A percentile compares a stretch with the other conserved stretches of the same genome.
These are phyloP conservation scores for Phaffia australis DNA, from an alignment of 768 basidiomycete species.

Conservation along the genomic window DNA sequence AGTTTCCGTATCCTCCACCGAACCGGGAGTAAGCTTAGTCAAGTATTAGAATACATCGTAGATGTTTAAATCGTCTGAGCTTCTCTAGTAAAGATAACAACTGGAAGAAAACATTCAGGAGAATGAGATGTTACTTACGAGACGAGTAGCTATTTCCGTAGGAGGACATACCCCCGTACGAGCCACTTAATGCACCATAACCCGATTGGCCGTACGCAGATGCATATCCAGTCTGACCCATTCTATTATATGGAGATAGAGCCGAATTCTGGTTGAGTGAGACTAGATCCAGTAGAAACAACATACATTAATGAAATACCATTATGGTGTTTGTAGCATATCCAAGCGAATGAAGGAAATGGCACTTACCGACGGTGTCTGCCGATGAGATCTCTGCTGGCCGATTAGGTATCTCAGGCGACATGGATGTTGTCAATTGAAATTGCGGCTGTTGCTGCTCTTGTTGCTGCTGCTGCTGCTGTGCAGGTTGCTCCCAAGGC, in stretches of 20 bases:
- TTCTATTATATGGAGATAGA: too few relatives aligned
- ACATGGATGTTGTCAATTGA: background rate
- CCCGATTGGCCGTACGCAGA: too few relatives aligned
- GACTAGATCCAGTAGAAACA: too few relatives aligned
- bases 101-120: background rate
- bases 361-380: conserved; percentile 9
- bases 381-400: conserved; percentile 11
- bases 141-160: too few relatives aligned
- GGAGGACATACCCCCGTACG: too few relatives aligned
- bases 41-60: background rate
- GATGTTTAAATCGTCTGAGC: background rate
- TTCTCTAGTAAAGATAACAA: background rate
- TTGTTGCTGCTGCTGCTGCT: background rate
- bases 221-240: too few relatives aligned
- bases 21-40: conserved; percentile 23
- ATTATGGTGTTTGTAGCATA: too few relatives aligned
- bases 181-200: too few relatives aligned
- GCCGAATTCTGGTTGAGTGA: too few relatives aligned
- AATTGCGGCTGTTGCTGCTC: background rate
- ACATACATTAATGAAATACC: too few relatives aligned
- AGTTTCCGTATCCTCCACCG: conserved; percentile 37
- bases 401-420: conserved; percentile 9
- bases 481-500: conserved; percentile 20
- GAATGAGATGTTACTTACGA: background rate
- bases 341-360: background rate